Conservation (phyloP, 2,329 filamentous ascomycete genomes). For the Microsporum audouinii region DNA sequence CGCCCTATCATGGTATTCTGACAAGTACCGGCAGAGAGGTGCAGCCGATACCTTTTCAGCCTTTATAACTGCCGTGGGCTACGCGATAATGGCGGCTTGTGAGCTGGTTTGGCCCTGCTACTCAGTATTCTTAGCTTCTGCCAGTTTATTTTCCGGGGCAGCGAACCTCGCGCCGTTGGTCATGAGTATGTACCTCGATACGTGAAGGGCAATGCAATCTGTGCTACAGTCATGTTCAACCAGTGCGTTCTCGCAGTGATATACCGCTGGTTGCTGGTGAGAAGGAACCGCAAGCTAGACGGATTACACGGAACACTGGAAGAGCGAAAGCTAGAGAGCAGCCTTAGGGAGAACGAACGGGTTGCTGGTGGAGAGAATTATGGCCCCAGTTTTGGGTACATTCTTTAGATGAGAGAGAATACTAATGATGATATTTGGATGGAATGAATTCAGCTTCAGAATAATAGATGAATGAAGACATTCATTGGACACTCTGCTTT, state of each 20-base stretch:
- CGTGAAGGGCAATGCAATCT: conserved; percentile 48
- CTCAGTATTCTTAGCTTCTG: conserved; percentile 45
- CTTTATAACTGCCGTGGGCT: conserved; percentile 49
- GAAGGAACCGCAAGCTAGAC: conserved; percentile 30
- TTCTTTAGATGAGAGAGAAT: conserved; percentile 15
- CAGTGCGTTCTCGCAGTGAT: conserved; percentile 45
- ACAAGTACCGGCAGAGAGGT: conserved; percentile 53
- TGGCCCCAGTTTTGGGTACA: conserved; percentile 28
- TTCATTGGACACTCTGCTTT: too few species aligned
- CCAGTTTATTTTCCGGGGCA: conserved; percentile 55
- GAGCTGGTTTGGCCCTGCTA: conserved; percentile 41
- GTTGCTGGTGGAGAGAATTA: conserved; percentile 31
- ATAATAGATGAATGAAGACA: too few species aligned
- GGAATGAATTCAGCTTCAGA: too few species aligned
- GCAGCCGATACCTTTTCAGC: conserved; percentile 48
- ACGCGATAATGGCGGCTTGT: conserved; percentile 52
- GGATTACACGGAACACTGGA: conserved; percentile 30
- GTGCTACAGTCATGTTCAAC: conserved; percentile 51
- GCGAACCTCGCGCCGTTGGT: conserved; percentile 62
- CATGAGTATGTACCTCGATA: conserved; percentile 41
- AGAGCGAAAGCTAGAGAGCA: conserved; percentile 10
- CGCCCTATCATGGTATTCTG: conserved; percentile 51
- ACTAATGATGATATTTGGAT: too few species aligned
- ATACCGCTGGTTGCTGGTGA: conserved; percentile 44
- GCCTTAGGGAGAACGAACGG: conserved; percentile 10